phyloP scores from a whole-genome alignment of 495 filamentous ascomycete species.

The Zalerion maritima region DNA sequence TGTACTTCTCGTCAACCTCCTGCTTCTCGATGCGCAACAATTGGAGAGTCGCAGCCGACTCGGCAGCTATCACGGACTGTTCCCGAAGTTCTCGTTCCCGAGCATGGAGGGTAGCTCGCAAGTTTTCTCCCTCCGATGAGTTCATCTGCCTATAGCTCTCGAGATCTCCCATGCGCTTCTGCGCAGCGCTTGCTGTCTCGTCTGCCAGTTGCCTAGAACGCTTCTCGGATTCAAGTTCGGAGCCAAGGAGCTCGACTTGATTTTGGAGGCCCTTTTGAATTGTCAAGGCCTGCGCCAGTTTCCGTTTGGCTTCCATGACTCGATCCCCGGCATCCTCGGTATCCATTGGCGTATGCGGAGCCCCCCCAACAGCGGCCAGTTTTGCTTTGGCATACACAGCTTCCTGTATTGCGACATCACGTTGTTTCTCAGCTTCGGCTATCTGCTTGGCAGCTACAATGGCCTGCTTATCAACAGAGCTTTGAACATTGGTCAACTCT shows the following conservation, averaged over 20 bases:
- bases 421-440: constrained; percentile 81
- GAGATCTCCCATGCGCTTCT: constrained; percentile 68
- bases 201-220: constrained; percentile 71
- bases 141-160: constrained; percentile 70
- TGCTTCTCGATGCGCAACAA: constrained; percentile 71
- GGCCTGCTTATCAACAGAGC: constrained; percentile 73
- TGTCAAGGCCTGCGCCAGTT: constrained; percentile 66
- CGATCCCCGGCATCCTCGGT: constrained; percentile 48
- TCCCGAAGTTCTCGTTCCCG: constrained; percentile 60
- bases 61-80: constrained; percentile 56
- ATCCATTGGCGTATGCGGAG: constrained; percentile 55
- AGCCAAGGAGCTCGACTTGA: constrained; percentile 47
- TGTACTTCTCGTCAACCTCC: constrained; percentile 55
- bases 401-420: constrained; percentile 82
- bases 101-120: constrained; percentile 73
- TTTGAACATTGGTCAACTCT: constrained; percentile 73
- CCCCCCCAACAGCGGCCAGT: constrained; percentile 62
- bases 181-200: constrained; percentile 67
- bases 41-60: constrained; percentile 58
- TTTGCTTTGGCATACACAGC: constrained; percentile 91
- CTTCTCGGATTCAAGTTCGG: constrained; percentile 67
- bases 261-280: constrained; percentile 60
- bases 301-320: constrained; percentile 60
- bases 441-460: constrained; percentile 72
- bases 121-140: constrained; percentile 64